Base-by-base conservation (phyloP, 192 early-diverging fungal species). In the Paraglomus occultum region DNA sequence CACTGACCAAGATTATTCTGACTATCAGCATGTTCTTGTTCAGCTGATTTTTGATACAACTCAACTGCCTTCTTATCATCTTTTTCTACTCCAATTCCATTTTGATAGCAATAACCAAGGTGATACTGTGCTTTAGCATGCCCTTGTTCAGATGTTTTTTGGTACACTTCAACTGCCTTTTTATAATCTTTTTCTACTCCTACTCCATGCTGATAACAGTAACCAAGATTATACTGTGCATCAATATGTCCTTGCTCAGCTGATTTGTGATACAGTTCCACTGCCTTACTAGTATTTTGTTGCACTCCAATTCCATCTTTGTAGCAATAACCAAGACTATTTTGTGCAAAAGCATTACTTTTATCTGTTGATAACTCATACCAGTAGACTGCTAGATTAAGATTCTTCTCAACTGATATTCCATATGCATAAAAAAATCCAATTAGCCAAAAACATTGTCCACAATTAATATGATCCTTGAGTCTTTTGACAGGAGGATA, bases 291-390 rank as follows among this genome's bases (percentile, higher is more conserved):
- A 65, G 67, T 39, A 71, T 90, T 85, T 74, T 89, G 84, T 22
- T 82, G 83, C 8, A 81, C 79, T 22, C 87, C 91, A 63, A 90
- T 84, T 8, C 79, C 91, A 75, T 92, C 88, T 39, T 88, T 89
- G 66, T 89, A 94, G 68, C 91, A 94, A 71, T 87, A 91, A 12
- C 91, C 92, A 14, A 94, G 76, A 70, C 84, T 86, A 77, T 73
- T 87, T 59, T 84, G 83, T 0, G 84, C 84, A 15, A 84, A 82
- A 6, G 84, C 82, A 47, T 87, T 82, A 55, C 79, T 74, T 53
- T 85, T 74, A 53, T 87, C 84, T 23, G 83, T 82, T 50, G 76
- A 77, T 18, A 83, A 73, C 47, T 77, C 74, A 60, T 87, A 87
- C 85, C 85, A 87, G 55, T 79, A 78, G 6, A 84, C 78, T 17